These are phyloP conservation scores for Serendipita sp. DNA, from an alignment of 768 basidiomycete genomes.

Conservation along the genomic window DNA sequence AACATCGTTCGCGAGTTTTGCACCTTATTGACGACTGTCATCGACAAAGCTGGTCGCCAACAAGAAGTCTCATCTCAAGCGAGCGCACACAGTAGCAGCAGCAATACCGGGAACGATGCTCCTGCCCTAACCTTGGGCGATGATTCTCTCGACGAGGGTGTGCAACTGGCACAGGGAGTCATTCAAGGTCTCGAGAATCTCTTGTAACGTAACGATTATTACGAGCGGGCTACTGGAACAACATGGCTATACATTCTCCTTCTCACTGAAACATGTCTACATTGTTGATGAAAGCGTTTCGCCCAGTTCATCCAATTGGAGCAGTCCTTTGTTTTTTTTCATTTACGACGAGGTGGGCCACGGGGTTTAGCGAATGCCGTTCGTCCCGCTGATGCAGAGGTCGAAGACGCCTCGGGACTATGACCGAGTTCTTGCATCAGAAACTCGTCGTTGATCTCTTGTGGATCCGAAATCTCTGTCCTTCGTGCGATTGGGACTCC, in stretches of 20 bases:
- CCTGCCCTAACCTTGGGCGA: not conserved
- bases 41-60: conserved; percentile 9
- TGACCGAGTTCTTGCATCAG: conserved; percentile 42
- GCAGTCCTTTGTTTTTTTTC: not conserved
- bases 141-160: not conserved
- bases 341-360: not conserved
- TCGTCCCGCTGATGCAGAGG: not conserved
- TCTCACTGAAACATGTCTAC: not conserved
- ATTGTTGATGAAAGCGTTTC: not conserved
- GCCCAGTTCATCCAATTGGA: too few relatives aligned
- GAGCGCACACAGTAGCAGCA: not conserved
- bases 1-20: conserved; percentile 26
- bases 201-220: not conserved
- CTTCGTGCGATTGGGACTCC: conserved; percentile 24
- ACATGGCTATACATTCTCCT: too few relatives aligned
- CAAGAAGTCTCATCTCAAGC: not conserved
- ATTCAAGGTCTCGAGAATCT: not conserved
- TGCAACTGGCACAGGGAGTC: not conserved
- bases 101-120: not conserved
- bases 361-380: not conserved
- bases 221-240: too few relatives aligned
- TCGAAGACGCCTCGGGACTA: not conserved
- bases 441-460: conserved; percentile 48
- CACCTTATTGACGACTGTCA: conserved; percentile 23
- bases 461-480: conserved; percentile 70